These are phyloP conservation scores for Cercospora sp. DNA, from an alignment of 2,329 filamentous ascomycete genomes.

Conservation along the genomic window DNA sequence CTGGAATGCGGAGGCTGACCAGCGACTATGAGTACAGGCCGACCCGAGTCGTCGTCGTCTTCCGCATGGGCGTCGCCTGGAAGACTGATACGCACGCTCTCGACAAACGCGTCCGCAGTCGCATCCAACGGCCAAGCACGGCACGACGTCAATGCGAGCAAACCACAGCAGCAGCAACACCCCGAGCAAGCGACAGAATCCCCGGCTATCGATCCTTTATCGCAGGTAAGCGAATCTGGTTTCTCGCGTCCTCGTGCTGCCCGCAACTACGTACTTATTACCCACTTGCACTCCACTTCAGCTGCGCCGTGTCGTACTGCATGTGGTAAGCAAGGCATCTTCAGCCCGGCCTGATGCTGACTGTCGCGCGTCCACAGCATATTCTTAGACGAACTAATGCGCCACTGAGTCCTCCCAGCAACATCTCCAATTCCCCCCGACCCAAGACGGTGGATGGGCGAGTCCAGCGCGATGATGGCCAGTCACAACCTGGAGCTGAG, in stretches of 20 bases:
- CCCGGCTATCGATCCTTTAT: constrained; percentile 64
- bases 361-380: constrained; percentile 44
- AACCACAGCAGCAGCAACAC: constrained; percentile 22
- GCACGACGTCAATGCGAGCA: constrained; percentile 23
- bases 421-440: constrained; percentile 37
- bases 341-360: constrained; percentile 21
- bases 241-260: not conserved
- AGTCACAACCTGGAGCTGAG: constrained; percentile 16
- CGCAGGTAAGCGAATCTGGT: constrained; percentile 56
- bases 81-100: constrained; percentile 30
- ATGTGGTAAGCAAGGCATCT: not conserved
- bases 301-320: constrained; percentile 9
- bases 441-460: constrained; percentile 38
- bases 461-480: constrained; percentile 26
- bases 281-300: constrained; percentile 11
- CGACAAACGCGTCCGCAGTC: constrained; percentile 24
- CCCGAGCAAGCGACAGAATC: constrained; percentile 33
- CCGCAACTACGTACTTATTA: constrained; percentile 7
- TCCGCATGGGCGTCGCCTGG: constrained; percentile 28
- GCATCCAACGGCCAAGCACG: constrained; percentile 19
- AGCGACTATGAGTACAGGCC: constrained; percentile 15
- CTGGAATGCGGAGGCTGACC: constrained; percentile 19
- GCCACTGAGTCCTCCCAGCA: constrained; percentile 44
- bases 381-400: constrained; percentile 67
- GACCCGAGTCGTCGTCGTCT: constrained; percentile 22